phyloP scores from a whole-genome alignment of 2,329 filamentous ascomycete genomes.

The Arthroderma uncinatum region DNA sequence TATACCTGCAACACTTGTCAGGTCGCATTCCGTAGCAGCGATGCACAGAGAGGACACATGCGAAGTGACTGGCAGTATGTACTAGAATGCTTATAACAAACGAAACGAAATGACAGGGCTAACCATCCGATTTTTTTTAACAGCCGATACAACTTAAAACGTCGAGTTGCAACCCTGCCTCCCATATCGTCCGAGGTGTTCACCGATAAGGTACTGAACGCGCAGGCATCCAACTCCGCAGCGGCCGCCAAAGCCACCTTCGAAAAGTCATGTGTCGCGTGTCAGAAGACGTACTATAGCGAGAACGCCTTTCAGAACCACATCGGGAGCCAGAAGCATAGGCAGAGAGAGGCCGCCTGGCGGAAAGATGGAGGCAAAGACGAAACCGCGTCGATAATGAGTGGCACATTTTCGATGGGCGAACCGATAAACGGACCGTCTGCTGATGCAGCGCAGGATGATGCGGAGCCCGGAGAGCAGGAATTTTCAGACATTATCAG shows the following conservation, averaged over 20 bases:
- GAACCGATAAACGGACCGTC: constrained; percentile 50
- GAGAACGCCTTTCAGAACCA: constrained; percentile 95
- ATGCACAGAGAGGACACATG: constrained; percentile 92
- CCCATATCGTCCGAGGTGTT: constrained; percentile 91
- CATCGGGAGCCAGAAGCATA: constrained; percentile 81
- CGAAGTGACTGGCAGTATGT: constrained; percentile 96
- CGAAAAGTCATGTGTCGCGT: constrained; percentile 69
- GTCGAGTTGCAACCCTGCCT: constrained; percentile 45
- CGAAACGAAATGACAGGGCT: constrained; percentile 2
- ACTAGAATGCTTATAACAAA: not conserved
- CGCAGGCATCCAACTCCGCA: constrained; percentile 70
- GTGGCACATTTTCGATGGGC: constrained; percentile 72
- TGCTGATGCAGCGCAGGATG: constrained; percentile 26
- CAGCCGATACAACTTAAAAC: constrained; percentile 89
- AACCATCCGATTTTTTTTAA: not conserved
- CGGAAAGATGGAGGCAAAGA: constrained; percentile 41
- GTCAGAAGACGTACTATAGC: constrained; percentile 89
- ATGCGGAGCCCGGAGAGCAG: constrained; percentile 45
- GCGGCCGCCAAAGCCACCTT: constrained; percentile 82
- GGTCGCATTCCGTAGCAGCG: constrained; percentile 87
- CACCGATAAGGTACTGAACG: constrained; percentile 87
- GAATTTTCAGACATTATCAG: constrained; percentile 66
- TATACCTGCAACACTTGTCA: constrained; percentile 98
- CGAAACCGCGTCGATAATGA: constrained; percentile 70
- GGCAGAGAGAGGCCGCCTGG: constrained; percentile 48